Conservation (phyloP, 2,329 filamentous ascomycete species). For the Aspergillus arachidicola region DNA sequence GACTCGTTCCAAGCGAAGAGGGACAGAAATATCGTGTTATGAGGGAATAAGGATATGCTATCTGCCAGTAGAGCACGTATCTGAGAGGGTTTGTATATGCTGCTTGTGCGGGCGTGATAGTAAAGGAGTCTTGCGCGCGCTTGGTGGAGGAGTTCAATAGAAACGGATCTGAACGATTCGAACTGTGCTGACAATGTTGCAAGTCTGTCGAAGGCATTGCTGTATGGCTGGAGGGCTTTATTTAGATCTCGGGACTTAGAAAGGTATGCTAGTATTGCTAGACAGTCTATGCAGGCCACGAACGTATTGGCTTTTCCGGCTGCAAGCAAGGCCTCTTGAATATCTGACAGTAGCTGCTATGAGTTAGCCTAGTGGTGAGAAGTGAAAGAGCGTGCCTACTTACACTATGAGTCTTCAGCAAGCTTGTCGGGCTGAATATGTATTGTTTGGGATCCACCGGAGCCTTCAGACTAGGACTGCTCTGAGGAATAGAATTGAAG, state of each 20-base stretch:
- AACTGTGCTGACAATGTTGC: conserved; percentile 45
- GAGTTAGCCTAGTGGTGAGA: conserved; percentile 49
- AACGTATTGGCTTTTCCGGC: conserved; percentile 53
- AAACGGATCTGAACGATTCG: conserved; percentile 32
- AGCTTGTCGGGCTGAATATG: conserved; percentile 33
- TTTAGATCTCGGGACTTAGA: conserved; percentile 41
- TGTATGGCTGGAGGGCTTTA: conserved; percentile 43
- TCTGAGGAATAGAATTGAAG: conserved; percentile 44
- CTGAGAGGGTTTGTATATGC: conserved; percentile 68
- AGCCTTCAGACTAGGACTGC: conserved; percentile 34
- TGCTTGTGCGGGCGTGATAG: conserved; percentile 63
- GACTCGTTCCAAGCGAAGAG: conserved; percentile 75
- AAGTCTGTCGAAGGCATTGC: conserved; percentile 48
- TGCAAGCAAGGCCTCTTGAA: conserved; percentile 60
- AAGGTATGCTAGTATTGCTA: conserved; percentile 70
- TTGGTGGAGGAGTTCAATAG: conserved; percentile 68
- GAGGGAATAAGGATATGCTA: conserved; percentile 68
- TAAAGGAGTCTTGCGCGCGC: conserved; percentile 67
- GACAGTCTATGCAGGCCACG: conserved; percentile 60
- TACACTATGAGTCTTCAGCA: conserved; percentile 45
- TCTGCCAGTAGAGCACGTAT: conserved; percentile 64
- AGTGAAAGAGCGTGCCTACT: conserved; percentile 21
- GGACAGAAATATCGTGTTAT: conserved; percentile 74
- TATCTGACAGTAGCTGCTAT: conserved; percentile 57
- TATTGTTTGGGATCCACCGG: conserved; percentile 22